Percentiles rank a stretch among this genome's conserved stretches.
phyloP scores from a whole-genome alignment of 83 land plant genomes.

The Thuja plicata region DNA sequence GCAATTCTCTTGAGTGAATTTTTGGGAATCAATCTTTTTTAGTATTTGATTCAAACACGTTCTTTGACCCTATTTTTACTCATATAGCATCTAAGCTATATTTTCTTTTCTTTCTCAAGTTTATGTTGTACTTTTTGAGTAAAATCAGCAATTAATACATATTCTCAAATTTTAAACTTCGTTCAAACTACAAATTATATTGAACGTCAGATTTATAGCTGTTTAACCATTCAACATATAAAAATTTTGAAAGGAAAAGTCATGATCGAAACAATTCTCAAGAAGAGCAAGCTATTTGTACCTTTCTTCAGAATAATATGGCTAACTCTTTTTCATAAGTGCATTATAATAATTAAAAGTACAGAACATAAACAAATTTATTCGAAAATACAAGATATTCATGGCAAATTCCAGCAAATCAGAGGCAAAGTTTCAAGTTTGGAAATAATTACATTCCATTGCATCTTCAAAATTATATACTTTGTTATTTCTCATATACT shows the following conservation, averaged over 20 bases:
- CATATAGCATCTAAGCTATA: background rate
- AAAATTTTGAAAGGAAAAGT: background rate
- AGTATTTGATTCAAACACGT: background rate
- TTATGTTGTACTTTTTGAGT: no score
- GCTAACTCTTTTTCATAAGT: background rate
- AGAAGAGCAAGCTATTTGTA: background rate
- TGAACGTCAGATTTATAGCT: background rate
- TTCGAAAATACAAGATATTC: background rate
- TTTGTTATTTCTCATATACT: background rate
- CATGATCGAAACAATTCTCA: background rate
- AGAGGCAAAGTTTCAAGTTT: background rate
- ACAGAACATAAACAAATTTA: background rate
- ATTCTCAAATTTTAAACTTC: background rate
- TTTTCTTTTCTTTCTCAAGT: background rate
- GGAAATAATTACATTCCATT: background rate
- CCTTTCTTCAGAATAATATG: background rate
- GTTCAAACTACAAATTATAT: background rate
- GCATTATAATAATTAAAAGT: background rate
- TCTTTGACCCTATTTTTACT: background rate
- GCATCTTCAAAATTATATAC: background rate
- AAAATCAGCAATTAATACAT: no score
- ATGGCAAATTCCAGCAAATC: background rate
- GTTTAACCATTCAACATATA: background rate
- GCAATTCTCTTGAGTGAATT: conserved; percentile 36
- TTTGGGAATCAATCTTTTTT: conserved; percentile 39